Evolutionary conservation across 306 rosid species (phyloP).

Genomic region (Luffa aegyptiaca): DNA sequence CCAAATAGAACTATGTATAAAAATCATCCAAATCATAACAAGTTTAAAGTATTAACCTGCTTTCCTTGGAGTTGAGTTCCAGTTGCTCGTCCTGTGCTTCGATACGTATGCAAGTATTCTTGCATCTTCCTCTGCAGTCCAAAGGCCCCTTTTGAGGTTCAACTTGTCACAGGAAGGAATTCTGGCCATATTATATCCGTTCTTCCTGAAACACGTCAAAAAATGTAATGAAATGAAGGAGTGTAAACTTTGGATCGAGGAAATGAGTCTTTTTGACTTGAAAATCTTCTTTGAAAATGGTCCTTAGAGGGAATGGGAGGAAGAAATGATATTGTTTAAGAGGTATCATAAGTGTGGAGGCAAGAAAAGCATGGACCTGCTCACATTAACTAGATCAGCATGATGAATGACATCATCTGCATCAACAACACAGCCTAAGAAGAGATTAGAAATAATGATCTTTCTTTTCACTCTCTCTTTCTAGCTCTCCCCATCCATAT

Average conservation of each 20-base stretch:
- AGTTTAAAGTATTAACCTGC: conserved; percentile 29
- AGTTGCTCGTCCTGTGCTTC: conserved; percentile 46
- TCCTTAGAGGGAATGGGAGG: conserved; percentile 28
- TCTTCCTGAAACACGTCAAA: neutral
- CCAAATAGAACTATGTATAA: neutral
- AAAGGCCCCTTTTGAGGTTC: conserved; percentile 35
- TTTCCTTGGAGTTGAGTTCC: conserved; percentile 59
- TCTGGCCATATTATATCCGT: conserved; percentile 42
- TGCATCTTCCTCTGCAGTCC: conserved; percentile 57
- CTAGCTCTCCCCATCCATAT: conserved; percentile 20
- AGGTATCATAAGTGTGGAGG: conserved; percentile 50
- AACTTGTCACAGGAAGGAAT: conserved; percentile 47
- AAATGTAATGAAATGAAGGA: conserved; percentile 9
- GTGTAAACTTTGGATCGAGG: neutral
- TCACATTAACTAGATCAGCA: conserved; percentile 48
- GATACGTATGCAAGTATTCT: conserved; percentile 40
- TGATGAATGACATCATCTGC: conserved; percentile 29
- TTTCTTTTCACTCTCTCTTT: conserved; percentile 6
- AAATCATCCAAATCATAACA: neutral
- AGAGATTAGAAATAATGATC: conserved; percentile 17
- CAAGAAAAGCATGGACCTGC: conserved; percentile 58
- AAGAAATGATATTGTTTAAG: conserved; percentile 31
- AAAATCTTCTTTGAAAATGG: conserved; percentile 19
- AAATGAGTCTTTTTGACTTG: conserved; percentile 4
- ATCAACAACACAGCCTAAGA: conserved; percentile 17